phyloP scores from a whole-genome alignment of 768 basidiomycete species.

The Leccinellum albellum region DNA sequence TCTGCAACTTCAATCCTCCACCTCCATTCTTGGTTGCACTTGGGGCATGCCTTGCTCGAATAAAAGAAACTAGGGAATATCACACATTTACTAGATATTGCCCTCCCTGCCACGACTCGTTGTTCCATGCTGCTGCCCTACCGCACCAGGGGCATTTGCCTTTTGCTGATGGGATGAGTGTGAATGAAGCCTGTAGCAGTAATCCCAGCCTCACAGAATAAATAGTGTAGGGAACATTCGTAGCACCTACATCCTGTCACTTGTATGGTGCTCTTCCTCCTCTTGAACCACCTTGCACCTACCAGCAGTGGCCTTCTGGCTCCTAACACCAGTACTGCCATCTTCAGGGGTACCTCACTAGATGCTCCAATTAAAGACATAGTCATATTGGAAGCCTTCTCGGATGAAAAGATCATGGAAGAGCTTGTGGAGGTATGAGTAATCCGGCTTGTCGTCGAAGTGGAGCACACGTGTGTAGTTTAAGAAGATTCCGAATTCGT shows the following conservation, averaged over 20 bases:
- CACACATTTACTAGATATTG: slow-evolving; percentile 42
- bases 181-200: slow-evolving; percentile 66
- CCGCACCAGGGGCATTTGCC: slow-evolving; percentile 45
- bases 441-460: slow-evolving; percentile 99
- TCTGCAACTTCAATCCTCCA: slow-evolving; percentile 32
- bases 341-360: slow-evolving; percentile 73
- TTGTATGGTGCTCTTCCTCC: slow-evolving; percentile 78
- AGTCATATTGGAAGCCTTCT: slow-evolving; percentile 98
- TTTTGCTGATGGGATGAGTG: slow-evolving; percentile 84
- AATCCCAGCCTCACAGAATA: slow-evolving; percentile 15
- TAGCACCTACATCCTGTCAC: slow-evolving; percentile 73
- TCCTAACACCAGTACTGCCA: slow-evolving; percentile 50
- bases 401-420: slow-evolving; percentile 98
- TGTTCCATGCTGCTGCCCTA: slow-evolving; percentile 42
- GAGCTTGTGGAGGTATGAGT: slow-evolving; percentile 98
- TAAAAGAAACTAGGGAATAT: slow-evolving; percentile 29
- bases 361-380: slow-evolving; percentile 98
- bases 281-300: slow-evolving; percentile 82
- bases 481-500: slow-evolving; percentile 98
- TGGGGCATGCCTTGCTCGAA: slow-evolving; percentile 39
- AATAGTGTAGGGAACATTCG: slow-evolving; percentile 12
- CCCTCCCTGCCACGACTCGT: slow-evolving; percentile 42
- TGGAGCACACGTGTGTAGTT: slow-evolving; percentile 99
- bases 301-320: slow-evolving; percentile 58
- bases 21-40: slow-evolving; percentile 43